phyloP scores from a whole-genome alignment of 2,329 filamentous ascomycete genomes.

The Colletotrichum sp. region DNA sequence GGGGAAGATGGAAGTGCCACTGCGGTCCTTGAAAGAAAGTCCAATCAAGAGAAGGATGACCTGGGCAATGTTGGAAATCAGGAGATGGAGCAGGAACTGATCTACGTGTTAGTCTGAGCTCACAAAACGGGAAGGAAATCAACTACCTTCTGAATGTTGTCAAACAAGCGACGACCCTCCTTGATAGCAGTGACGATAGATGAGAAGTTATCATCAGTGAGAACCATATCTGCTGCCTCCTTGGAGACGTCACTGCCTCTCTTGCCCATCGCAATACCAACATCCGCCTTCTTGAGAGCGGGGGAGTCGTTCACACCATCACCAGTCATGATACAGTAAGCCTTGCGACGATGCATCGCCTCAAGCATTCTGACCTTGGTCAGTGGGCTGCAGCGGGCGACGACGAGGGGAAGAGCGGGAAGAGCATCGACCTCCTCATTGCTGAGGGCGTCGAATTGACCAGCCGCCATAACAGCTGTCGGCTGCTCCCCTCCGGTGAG shows the following conservation, averaged over 20 bases:
- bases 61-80: slow-evolving; percentile 74
- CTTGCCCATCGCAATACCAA: slow-evolving; percentile 78
- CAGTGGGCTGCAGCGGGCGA: slow-evolving; percentile 72
- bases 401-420: slow-evolving; percentile 66
- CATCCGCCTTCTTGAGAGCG: slow-evolving; percentile 74
- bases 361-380: slow-evolving; percentile 81
- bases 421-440: slow-evolving; percentile 68
- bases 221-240: slow-evolving; percentile 85
- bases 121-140: slow-evolving; percentile 4
- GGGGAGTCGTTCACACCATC: slow-evolving; percentile 80
- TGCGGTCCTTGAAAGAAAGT: slow-evolving; percentile 69
- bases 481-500: slow-evolving; percentile 45
- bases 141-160: slow-evolving; percentile 75
- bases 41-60: slow-evolving; percentile 73
- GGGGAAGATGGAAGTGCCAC: slow-evolving; percentile 69
- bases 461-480: slow-evolving; percentile 64
- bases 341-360: slow-evolving; percentile 71
- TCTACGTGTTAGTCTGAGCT: neutral
- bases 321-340: slow-evolving; percentile 77
- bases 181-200: slow-evolving; percentile 77
- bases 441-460: slow-evolving; percentile 66
- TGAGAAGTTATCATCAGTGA: slow-evolving; percentile 89
- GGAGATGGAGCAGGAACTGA: slow-evolving; percentile 67
- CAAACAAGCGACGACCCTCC: slow-evolving; percentile 72
- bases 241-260: slow-evolving; percentile 77